Evolutionary conservation across 768 basidiomycete genomes (phyloP).

Genomic region (Russula brevipes): DNA sequence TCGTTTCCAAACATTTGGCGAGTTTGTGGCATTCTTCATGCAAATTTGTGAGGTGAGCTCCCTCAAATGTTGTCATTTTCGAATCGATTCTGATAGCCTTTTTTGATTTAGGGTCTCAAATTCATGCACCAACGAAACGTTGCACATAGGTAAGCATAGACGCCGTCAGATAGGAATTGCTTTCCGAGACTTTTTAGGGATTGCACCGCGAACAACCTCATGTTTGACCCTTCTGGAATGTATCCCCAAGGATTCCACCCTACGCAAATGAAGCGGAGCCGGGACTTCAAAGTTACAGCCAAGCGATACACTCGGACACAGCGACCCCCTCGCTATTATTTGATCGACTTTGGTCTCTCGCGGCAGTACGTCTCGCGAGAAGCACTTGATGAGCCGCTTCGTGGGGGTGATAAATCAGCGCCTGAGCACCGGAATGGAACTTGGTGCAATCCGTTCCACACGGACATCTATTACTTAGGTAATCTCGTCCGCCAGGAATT

Average conservation of each 20-base stretch:
- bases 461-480: conserved; percentile 29
- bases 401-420: conserved; percentile 28
- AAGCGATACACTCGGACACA: conserved; percentile 28
- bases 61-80: neutral
- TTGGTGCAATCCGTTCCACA: conserved; percentile 27
- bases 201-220: conserved; percentile 17
- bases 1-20: conserved; percentile 28
- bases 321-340: conserved; percentile 28
- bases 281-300: conserved; percentile 12
- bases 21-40: conserved; percentile 27
- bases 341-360: conserved; percentile 33
- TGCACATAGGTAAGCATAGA: conserved; percentile 25
- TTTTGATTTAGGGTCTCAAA: conserved; percentile 23
- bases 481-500: conserved; percentile 26
- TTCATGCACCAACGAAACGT: conserved; percentile 27
- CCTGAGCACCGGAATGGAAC: conserved; percentile 26
- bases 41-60: conserved; percentile 28
- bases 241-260: conserved; percentile 20
- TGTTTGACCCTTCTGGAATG: conserved; percentile 18
- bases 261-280: neutral
- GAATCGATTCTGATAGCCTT: neutral
- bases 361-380: conserved; percentile 21
- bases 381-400: conserved; percentile 24
- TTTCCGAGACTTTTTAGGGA: conserved; percentile 1
- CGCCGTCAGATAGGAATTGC: neutral